Conservation (phyloP, 495 filamentous ascomycete species). For the Xylona heveae region DNA sequence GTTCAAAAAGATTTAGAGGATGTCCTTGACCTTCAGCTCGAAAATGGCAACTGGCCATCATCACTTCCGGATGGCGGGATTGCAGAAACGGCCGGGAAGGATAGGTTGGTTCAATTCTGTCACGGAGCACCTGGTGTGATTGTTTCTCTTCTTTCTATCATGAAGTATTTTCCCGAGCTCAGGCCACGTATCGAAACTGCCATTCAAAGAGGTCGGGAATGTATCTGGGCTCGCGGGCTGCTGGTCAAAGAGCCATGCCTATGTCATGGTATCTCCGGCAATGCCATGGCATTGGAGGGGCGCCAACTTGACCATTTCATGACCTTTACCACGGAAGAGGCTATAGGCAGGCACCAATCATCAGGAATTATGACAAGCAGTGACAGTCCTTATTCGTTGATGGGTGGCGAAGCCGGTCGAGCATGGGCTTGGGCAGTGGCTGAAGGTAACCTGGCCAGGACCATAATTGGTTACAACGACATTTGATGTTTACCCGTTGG, state of each 20-base stretch:
- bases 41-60: slow-evolving; percentile 20
- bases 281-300: slow-evolving; percentile 27
- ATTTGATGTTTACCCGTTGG: no score
- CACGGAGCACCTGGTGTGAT: slow-evolving; percentile 44
- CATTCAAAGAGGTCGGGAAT: slow-evolving; percentile 20
- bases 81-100: slow-evolving; percentile 18
- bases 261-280: slow-evolving; percentile 43
- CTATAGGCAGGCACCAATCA: neutral
- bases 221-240: slow-evolving; percentile 28
- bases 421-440: neutral
- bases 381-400: neutral
- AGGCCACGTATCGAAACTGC: slow-evolving; percentile 23
- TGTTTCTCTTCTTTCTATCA: slow-evolving; percentile 25
- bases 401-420: neutral
- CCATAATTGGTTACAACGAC: neutral
- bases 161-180: slow-evolving; percentile 25
- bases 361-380: neutral
- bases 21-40: slow-evolving; percentile 11
- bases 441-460: neutral
- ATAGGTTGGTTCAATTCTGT: slow-evolving; percentile 39
- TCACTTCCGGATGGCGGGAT: no score
- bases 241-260: slow-evolving; percentile 40
- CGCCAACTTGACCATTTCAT: slow-evolving; percentile 10
- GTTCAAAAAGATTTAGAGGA: neutral
- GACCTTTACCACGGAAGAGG: neutral